These are phyloP conservation scores for Nepenthes mirabilis DNA, from an alignment of 148 eudicot genomes.

Conservation along the genomic window DNA sequence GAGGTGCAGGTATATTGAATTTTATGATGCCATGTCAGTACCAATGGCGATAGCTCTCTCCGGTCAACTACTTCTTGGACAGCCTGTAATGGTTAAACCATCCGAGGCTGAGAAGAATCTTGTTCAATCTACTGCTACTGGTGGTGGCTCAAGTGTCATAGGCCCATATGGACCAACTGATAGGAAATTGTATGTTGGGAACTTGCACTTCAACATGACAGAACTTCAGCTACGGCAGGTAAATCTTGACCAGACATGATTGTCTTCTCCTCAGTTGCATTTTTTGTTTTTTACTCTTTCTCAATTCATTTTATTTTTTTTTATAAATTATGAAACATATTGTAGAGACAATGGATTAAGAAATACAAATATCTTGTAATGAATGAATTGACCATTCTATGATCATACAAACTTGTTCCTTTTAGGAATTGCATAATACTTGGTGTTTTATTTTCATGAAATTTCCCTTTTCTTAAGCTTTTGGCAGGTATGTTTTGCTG, in stretches of 20 bases:
- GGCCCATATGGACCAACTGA: conserved; percentile 88
- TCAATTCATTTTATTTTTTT: no score
- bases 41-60: conserved; percentile 96
- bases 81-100: conserved; percentile 98
- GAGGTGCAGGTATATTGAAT: conserved; percentile 57
- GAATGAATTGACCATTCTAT: no score
- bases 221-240: conserved; percentile 84
- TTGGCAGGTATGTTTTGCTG: no score
- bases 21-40: conserved; percentile 90
- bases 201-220: conserved; percentile 92
- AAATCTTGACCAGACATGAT: background rate
- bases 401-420: no score
- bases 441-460: no score
- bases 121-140: conserved; percentile 72
- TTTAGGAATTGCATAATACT: no score
- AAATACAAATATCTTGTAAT: no score
- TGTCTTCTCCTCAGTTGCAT: no score
- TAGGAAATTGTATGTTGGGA: conserved; percentile 91
- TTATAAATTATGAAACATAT: no score
- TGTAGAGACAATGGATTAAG: no score
- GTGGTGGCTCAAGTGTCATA: conserved; percentile 42
- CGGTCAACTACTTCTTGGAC: conserved; percentile 83
- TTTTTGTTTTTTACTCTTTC: no score
- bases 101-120: conserved; percentile 99
- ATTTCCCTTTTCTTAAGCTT: no score